Conservation (phyloP, 176 grass and related monocot species). For the Pontederia paniculata region DNA sequence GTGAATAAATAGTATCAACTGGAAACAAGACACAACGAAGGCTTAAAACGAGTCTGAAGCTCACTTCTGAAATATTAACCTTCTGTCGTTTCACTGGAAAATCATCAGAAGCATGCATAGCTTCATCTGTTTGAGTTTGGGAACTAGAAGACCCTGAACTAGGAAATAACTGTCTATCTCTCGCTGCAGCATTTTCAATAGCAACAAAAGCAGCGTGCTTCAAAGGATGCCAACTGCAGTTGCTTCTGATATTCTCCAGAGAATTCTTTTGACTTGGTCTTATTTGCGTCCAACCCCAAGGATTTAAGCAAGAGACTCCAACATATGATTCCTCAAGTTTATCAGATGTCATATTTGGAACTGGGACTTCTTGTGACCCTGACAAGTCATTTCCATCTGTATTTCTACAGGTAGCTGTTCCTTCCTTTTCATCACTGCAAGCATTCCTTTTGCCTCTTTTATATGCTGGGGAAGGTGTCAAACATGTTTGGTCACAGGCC, state of each 20-base stretch:
- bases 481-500: conserved; percentile 34
- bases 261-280: conserved; percentile 13
- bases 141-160: conserved; percentile 17
- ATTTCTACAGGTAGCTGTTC: conserved; percentile 4
- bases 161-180: conserved; percentile 52
- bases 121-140: conserved; percentile 13
- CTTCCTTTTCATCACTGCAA: conserved; percentile 11
- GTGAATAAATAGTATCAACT: no score
- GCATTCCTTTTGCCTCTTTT: conserved; percentile 8
- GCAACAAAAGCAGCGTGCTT: conserved; percentile 76
- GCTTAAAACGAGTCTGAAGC: not conserved
- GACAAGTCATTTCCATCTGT: not conserved
- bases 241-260: conserved; percentile 13
- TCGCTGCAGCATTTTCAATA: conserved; percentile 64
- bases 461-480: conserved; percentile 12
- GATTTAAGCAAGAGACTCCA: conserved; percentile 59
- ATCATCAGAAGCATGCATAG: conserved; percentile 27
- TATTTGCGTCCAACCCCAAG: conserved; percentile 56
- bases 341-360: conserved; percentile 3
- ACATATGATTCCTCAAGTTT: conserved; percentile 17
- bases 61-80: conserved; percentile 39
- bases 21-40: no score
- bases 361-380: not conserved
- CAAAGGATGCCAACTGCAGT: conserved; percentile 70
- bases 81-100: conserved; percentile 55